Evolutionary conservation across 495 filamentous ascomycete genomes (phyloP).

Genomic region (Cudoniella acicularis): DNA sequence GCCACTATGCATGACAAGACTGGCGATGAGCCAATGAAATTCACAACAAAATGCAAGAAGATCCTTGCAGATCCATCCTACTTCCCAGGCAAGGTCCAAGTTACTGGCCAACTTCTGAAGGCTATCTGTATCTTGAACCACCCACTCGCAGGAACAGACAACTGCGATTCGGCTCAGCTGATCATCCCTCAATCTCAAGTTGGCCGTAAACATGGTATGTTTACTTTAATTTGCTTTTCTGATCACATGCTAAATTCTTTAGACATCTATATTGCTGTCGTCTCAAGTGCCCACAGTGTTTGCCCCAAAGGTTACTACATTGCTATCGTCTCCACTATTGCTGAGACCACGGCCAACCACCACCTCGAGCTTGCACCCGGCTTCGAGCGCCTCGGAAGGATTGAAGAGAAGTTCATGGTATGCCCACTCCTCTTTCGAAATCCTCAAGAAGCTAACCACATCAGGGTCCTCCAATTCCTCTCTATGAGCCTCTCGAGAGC

Average conservation of each 20-base stretch:
- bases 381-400: conserved; percentile 86
- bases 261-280: conserved; percentile 98
- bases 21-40: conserved; percentile 83
- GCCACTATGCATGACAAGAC: conserved; percentile 87
- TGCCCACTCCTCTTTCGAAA: conserved; percentile 6
- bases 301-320: conserved; percentile 99
- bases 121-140: conserved; percentile 98
- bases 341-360: conserved; percentile 87
- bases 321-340: conserved; percentile 95
- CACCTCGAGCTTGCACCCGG: conserved; percentile 92
- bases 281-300: conserved; percentile 94
- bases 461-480: conserved; percentile 76
- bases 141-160: conserved; percentile 80
- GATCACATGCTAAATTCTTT: conserved; percentile 3
- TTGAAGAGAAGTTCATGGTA: conserved; percentile 96
- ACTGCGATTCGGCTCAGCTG: conserved; percentile 86
- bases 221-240: not conserved
- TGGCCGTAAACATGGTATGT: conserved; percentile 84
- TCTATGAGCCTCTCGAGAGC: conserved; percentile 88
- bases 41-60: conserved; percentile 92
- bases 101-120: conserved; percentile 85
- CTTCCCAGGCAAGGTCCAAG: conserved; percentile 83
- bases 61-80: conserved; percentile 96
- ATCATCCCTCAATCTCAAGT: conserved; percentile 98
- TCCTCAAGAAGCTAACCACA: conserved; percentile 13